These are phyloP conservation scores for Effrenium voratum DNA, from an alignment of 73 alveolate genomes.

Conservation along the genomic window DNA sequence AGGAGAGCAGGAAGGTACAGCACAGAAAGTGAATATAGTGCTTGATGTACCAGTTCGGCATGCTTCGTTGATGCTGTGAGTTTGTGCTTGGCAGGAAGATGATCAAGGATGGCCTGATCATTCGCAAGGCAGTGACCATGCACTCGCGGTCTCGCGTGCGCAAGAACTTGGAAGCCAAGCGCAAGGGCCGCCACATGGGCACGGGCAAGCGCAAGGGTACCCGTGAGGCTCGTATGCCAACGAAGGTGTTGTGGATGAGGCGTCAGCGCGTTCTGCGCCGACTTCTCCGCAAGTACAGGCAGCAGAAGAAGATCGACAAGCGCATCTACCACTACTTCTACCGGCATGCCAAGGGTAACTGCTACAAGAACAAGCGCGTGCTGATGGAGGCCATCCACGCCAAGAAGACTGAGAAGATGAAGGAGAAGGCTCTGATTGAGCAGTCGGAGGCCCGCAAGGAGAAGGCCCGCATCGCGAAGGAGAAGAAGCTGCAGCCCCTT, in stretches of 20 bases:
- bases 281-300: conserved; percentile 99
- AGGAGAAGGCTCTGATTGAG: conserved; percentile 72
- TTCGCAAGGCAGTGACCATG: conserved; percentile 98
- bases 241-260: conserved; percentile 98
- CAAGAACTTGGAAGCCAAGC: conserved; percentile 96
- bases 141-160: conserved; percentile 99
- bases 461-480: conserved; percentile 83
- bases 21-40: too few relatives aligned
- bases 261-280: conserved; percentile 99
- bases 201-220: conserved; percentile 99
- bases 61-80: neutral
- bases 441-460: conserved; percentile 90
- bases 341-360: conserved; percentile 98
- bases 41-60: too few relatives aligned
- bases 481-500: conserved; percentile 57
- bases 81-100: conserved; percentile 87
- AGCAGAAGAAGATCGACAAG: conserved; percentile 98
- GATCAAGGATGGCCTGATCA: conserved; percentile 98
- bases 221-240: conserved; percentile 99
- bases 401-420: conserved; percentile 92
- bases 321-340: conserved; percentile 98
- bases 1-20: neutral
- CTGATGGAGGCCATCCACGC: conserved; percentile 99
- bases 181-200: conserved; percentile 99
- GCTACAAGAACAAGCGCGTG: conserved; percentile 98